Evolutionary conservation across 805 yeast genomes (phyloP).

Genomic region (Spathaspora boniae): DNA sequence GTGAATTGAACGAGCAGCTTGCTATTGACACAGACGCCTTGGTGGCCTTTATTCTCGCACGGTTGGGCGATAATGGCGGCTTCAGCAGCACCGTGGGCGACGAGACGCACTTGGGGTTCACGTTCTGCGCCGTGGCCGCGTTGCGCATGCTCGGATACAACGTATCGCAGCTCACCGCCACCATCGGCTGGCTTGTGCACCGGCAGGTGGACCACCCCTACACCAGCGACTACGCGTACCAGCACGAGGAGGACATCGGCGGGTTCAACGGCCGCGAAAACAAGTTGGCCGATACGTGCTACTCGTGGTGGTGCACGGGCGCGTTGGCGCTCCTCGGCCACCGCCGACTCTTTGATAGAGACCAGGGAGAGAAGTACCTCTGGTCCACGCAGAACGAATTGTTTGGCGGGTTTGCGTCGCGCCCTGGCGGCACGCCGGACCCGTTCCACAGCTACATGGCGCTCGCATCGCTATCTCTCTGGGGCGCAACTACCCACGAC

Average conservation of each 20-base stretch:
- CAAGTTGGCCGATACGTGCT: slow-evolving; percentile 83
- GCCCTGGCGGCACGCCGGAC: slow-evolving; percentile 62
- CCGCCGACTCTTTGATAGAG: slow-evolving; percentile 32
- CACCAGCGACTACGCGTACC: slow-evolving; percentile 20
- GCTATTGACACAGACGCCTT: slow-evolving; percentile 45
- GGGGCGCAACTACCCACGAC: slow-evolving; percentile 11
- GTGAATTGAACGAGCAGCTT: slow-evolving; percentile 13
- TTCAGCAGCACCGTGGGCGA: slow-evolving; percentile 47
- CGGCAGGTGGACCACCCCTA: slow-evolving; percentile 51
- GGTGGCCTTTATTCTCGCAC: slow-evolving; percentile 25
- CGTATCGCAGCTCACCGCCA: slow-evolving; percentile 23
- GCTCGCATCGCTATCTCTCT: slow-evolving; percentile 35
- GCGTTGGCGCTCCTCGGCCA: slow-evolving; percentile 45
- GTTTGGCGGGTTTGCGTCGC: slow-evolving; percentile 77
- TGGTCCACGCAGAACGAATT: slow-evolving; percentile 56
- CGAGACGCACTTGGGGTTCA: slow-evolving; percentile 85
- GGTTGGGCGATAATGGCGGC: slow-evolving; percentile 62
- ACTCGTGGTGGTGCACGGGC: slow-evolving; percentile 78
- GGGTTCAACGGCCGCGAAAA: slow-evolving; percentile 87
- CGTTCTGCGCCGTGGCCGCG: slow-evolving; percentile 77
- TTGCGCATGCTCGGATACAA: slow-evolving; percentile 39
- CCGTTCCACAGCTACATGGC: slow-evolving; percentile 67
- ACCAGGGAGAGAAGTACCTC: slow-evolving; percentile 41
- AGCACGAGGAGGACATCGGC: slow-evolving; percentile 52
- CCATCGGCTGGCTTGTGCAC: slow-evolving; percentile 59